Base-by-base conservation (phyloP, 495 filamentous ascomycete genomes). In the Jackrogersella minutella region DNA sequence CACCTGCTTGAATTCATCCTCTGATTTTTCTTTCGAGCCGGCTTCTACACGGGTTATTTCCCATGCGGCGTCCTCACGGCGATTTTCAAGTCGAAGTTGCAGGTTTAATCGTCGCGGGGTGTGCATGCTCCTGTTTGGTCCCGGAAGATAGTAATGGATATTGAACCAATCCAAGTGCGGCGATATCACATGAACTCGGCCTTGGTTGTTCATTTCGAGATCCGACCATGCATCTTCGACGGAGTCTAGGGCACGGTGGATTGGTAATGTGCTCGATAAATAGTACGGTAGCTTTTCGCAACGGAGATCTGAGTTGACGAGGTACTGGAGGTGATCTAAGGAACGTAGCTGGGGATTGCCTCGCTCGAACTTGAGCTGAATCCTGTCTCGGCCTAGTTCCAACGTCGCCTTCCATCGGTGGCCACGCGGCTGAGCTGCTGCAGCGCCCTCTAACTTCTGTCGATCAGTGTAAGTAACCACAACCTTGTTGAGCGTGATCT, bases 261-360 rank as follows among this genome's bases (percentile, higher is more conserved):
- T 74, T 0, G 92, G 87, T 8, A 95, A 80, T 0, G 92, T 94
- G 21, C 78, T 73, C 3, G 79, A 79, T 1, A 84, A 63, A 62
- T 71, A 81, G 17, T 62, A 63, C 10, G 80, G 80, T 0, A 84
- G 56, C 7, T 58, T 61, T 13, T 62, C 57, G 37, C 79, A 76
- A 5, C 66, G 67, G 14, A 66, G 65, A 0, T 68, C 55, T 10
- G 74, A 77, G 72, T 93, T 93, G 50, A 95, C 76, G 34, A 85
- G 78, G 14, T 78, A 78, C 5, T 82, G 84, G 10, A 97, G 79
- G 26, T 84, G 77, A 53, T 90, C 86, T 33, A 85, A 78, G 16
- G 93, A 87, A 13, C 90, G 86, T 41, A 89, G 80, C 72, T 97
- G 93, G 0, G 93, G 93, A 64, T 92, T 96, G 11, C 80, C 80